Base-by-base conservation (phyloP, 2,329 filamentous ascomycete genomes). In the Pseudophaeomoniella oleicola region DNA sequence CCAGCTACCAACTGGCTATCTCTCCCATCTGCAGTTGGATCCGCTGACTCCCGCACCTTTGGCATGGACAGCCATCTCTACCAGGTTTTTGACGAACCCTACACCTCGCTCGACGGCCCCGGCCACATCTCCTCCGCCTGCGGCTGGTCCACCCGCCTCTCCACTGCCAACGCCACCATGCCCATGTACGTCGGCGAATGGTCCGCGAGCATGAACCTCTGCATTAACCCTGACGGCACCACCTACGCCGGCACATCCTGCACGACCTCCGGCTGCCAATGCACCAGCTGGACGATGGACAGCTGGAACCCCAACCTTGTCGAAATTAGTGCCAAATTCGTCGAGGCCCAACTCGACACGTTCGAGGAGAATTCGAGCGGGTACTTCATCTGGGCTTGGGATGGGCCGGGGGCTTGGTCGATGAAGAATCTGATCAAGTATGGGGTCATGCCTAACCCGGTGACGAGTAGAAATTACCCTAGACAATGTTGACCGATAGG, bases 1-100 rank as follows among this genome's bases (percentile, higher is more conserved):
- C 64, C 70, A 1, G 63, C 56, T 32, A 62, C 59, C 4, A 9
- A 27, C 22, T 81, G 72, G 70, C 80, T 80, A 46, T 69, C 64
- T 4, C 74, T 72, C 53, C 62, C 78, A 46, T 59, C 56, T 0
- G 65, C 69, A n/a, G 48, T 52, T 16, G 58, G 55, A 6, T 53
- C 57, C 40, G 51, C 50, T 32, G 67, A 71, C 32, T 67, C 78
- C 30, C 67, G 70, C 33, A 55, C 4, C 13, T 34, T 34, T 17
- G 14, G 18, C 13, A 15, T 82, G 42, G 78, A 82, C 49, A 75
- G 77, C 39, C 78, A 82, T 50, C 72, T 81, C 49, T 82, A 81
- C 51, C 71, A 80, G 50, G 63, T 75, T 39, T 81, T 81, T 55
- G 63, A 60, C 41, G 53, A 64, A 16, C 59, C 55, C 0, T 58